Evolutionary conservation across 139 green algal genomes (phyloP).

Genomic region (Volvox reticuliferus): DNA sequence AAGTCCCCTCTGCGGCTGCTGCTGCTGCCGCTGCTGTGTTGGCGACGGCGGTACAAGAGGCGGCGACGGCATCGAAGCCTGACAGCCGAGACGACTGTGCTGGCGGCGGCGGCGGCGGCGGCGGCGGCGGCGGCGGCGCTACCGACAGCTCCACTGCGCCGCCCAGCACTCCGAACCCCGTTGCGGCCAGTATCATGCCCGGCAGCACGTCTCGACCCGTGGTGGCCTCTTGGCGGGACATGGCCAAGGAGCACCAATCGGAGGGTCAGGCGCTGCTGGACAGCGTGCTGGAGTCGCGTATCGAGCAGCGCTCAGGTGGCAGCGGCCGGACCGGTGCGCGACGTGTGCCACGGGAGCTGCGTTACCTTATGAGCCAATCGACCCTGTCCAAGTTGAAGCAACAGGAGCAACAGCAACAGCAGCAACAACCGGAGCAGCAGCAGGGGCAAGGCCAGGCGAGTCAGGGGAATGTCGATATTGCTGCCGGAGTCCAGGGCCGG

Average conservation of each 20-base stretch:
- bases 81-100: neutral
- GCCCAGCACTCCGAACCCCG: neutral
- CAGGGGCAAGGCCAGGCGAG: neutral
- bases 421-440: neutral
- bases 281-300: slow-evolving; percentile 32
- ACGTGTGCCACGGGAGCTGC: slow-evolving; percentile 23
- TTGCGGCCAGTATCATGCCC: neutral
- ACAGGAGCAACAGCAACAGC: slow-evolving; percentile 1
- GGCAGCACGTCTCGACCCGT: neutral
- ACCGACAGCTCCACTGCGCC: neutral
- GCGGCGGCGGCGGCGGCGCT: neutral
- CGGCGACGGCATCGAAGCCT: neutral
- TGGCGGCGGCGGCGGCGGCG: too few species aligned
- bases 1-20: neutral
- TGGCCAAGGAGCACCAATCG: slow-evolving; percentile 30
- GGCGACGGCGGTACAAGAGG: neutral
- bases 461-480: neutral
- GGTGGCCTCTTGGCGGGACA: neutral
- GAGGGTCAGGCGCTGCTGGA: slow-evolving; percentile 41
- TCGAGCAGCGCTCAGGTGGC: slow-evolving; percentile 18
- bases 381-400: slow-evolving; percentile 23
- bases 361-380: slow-evolving; percentile 29
- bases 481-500: neutral
- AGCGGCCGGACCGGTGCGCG: neutral
- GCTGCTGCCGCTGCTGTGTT: neutral